Conservation (phyloP, 202 grass and related monocot genomes). For the Setaria viridis region DNA sequence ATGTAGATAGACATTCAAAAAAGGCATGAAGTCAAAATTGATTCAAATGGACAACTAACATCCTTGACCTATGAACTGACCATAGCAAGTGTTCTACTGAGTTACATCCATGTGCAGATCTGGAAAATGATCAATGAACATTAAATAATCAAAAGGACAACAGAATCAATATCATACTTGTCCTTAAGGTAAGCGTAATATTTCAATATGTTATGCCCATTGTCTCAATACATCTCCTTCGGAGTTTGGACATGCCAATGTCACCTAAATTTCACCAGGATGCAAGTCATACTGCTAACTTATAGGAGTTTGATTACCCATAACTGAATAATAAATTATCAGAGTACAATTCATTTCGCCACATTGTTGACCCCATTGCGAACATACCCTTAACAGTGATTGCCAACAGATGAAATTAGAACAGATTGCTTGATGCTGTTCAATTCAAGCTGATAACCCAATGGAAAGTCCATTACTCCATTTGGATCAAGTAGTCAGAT, state of each 20-base stretch:
- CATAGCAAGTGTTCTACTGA: neutral
- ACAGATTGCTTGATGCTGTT: neutral
- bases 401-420: neutral
- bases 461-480: neutral
- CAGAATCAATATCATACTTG: too few relatives aligned
- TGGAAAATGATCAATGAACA: neutral
- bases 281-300: neutral
- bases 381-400: neutral
- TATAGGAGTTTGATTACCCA: neutral
- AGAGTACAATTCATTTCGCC: neutral
- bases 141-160: neutral
- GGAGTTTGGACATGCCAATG: neutral
- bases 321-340: neutral
- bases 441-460: neutral
- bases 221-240: neutral
- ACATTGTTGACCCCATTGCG: neutral
- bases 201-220: neutral
- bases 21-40: neutral
- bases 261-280: neutral
- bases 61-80: neutral
- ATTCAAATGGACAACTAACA: neutral
- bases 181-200: neutral
- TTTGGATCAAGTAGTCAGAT: neutral
- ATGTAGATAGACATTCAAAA: slow-evolving; percentile 24
- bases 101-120: neutral